These are phyloP conservation scores for Wallacemonas sp. DNA, from an alignment of 208 protist species.

Conservation along the genomic window DNA sequence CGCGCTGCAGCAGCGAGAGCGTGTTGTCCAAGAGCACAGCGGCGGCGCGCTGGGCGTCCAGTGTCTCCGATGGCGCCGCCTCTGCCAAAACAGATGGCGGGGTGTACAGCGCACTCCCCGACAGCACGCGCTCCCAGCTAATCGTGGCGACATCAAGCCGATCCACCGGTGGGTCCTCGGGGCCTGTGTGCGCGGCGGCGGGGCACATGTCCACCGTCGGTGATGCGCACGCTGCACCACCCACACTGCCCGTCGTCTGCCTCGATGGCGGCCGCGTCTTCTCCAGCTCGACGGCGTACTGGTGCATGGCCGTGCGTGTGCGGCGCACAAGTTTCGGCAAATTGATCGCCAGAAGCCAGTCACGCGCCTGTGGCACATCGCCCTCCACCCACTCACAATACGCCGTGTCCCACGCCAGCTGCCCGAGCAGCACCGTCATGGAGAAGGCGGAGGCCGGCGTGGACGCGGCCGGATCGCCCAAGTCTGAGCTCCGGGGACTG, in stretches of 20 bases:
- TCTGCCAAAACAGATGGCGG: neutral
- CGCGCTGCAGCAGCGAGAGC: conserved; percentile 6
- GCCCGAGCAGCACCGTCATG: conserved; percentile 36
- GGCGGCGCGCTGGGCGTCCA: neutral
- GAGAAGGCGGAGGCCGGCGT: conserved; percentile 21
- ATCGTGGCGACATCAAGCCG: neutral
- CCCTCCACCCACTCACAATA: conserved; percentile 63
- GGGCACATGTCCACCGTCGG: too few relatives aligned
- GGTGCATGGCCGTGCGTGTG: conserved; percentile 13
- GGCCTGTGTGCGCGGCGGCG: too few relatives aligned
- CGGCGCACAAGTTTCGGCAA: conserved; percentile 32
- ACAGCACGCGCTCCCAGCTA: conserved; percentile 8
- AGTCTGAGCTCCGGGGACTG: neutral
- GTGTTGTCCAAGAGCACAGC: conserved; percentile 3
- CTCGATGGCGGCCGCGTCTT: neutral
- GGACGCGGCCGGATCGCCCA: neutral
- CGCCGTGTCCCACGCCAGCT: conserved; percentile 58
- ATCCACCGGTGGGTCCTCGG: neutral
- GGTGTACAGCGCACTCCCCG: neutral
- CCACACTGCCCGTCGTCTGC: too few relatives aligned
- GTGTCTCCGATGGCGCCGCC: too few relatives aligned
- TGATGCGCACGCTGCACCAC: neutral
- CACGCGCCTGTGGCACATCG: conserved; percentile 49
- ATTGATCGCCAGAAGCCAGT: conserved; percentile 54
- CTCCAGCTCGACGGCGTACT: neutral